A percentile compares a stretch with the other conserved stretches of the same genome.
phyloP scores from a whole-genome alignment of 306 rosid species.

The Cotoneaster glaucophyllus region DNA sequence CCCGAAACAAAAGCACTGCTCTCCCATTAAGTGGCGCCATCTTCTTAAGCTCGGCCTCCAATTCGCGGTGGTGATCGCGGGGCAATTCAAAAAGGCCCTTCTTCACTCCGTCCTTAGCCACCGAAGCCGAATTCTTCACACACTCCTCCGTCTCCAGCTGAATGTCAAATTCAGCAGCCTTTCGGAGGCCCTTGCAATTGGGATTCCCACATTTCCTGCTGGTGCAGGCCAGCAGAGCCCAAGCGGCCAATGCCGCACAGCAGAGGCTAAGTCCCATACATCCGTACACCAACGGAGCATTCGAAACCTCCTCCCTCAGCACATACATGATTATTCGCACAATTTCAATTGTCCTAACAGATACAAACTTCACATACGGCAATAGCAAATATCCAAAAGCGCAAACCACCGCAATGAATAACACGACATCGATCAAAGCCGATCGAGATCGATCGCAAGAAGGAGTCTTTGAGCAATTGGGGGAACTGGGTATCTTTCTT shows the following conservation, averaged over 20 bases:
- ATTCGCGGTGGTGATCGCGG: conserved; percentile 78
- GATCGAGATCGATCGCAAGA: conserved; percentile 78
- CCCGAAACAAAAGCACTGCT: conserved; percentile 73
- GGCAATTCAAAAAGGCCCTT: conserved; percentile 79
- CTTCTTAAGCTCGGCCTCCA: conserved; percentile 95
- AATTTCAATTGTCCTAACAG: conserved; percentile 27
- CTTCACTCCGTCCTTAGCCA: conserved; percentile 46
- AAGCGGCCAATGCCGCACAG: conserved; percentile 63
- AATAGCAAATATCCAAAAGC: conserved; percentile 61
- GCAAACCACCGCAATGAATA: conserved; percentile 58
- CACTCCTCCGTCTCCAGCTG: conserved; percentile 95
- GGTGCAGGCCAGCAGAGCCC: conserved; percentile 59
- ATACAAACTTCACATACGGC: conserved; percentile 51
- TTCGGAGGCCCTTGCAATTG: conserved; percentile 68
- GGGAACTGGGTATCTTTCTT: conserved; percentile 37
- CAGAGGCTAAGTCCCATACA: conserved; percentile 51
- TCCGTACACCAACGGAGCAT: conserved; percentile 64
- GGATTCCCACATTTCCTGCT: conserved; percentile 75
- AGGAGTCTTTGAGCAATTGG: conserved; percentile 44
- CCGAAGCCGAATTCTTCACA: conserved; percentile 58
- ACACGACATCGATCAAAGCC: conserved; percentile 59
- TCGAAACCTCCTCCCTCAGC: conserved; percentile 61
- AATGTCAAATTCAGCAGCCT: conserved; percentile 88
- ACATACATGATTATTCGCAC: conserved; percentile 23
- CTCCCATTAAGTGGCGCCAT: conserved; percentile 93